A percentile compares a stretch with the other conserved stretches of the same genome.
Conservation (phyloP, 495 filamentous ascomycete genomes). For the Annulohypoxylon stygium region DNA sequence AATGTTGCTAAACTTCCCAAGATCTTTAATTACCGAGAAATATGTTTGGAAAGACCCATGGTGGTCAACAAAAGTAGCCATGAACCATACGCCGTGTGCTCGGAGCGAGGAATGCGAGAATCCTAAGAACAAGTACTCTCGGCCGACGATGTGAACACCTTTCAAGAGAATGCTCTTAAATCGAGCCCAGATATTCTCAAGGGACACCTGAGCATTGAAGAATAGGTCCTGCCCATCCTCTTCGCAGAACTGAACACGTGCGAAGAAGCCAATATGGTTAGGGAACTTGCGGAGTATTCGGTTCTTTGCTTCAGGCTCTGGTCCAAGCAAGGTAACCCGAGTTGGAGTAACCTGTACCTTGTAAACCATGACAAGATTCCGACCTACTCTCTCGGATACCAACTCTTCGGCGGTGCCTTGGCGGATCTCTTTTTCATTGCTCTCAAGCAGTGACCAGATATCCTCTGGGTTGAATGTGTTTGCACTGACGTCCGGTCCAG, state of each 20-base stretch:
- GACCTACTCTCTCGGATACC: conserved; percentile 36
- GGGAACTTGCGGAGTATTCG: conserved; percentile 79
- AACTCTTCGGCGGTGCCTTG: conserved; percentile 46
- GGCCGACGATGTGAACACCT: conserved; percentile 73
- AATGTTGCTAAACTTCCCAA: conserved; percentile 76
- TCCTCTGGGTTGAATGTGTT: conserved; percentile 56
- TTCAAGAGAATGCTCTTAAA: conserved; percentile 69
- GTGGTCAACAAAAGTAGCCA: conserved; percentile 72
- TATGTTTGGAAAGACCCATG: conserved; percentile 56
- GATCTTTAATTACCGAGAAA: conserved; percentile 65
- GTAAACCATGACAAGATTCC: conserved; percentile 62
- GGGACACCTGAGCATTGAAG: conserved; percentile 66
- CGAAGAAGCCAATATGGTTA: conserved; percentile 72
- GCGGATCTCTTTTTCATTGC: conserved; percentile 55
- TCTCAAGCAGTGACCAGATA: conserved; percentile 60
- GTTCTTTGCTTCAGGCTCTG: conserved; percentile 77
- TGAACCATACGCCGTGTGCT: conserved; percentile 77
- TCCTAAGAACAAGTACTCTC: conserved; percentile 76
- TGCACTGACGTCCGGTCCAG: conserved; percentile 62
- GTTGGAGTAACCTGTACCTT: conserved; percentile 76
- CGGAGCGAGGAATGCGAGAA: conserved; percentile 83
- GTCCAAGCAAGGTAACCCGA: conserved; percentile 76
- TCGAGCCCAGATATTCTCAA: conserved; percentile 68
- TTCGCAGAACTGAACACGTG: conserved; percentile 78
- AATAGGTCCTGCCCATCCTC: conserved; percentile 75